Percentiles rank a stretch among this genome's conserved stretches.
phyloP scores from a whole-genome alignment of 2,329 filamentous ascomycete species.

The Aspergillus arachidicola region DNA sequence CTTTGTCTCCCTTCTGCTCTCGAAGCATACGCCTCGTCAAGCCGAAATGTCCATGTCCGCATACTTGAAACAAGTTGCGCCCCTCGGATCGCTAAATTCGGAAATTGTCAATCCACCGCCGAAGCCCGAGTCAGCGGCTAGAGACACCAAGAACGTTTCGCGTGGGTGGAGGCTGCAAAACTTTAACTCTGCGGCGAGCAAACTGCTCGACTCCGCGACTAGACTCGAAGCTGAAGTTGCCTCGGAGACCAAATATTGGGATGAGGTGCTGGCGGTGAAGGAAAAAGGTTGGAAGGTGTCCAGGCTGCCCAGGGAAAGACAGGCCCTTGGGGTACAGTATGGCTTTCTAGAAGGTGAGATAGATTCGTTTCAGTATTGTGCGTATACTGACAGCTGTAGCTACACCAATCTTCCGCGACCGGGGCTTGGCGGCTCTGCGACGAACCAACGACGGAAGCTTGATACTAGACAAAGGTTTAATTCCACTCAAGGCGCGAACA shows the following conservation, averaged over 20 bases:
- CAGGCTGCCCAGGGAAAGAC: constrained; percentile 70
- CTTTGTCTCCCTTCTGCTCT: constrained; percentile 78
- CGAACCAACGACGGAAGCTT: constrained; percentile 75
- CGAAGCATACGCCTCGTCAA: constrained; percentile 75
- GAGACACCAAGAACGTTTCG: constrained; percentile 57
- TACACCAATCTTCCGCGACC: constrained; percentile 61
- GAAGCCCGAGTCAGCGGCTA: constrained; percentile 56
- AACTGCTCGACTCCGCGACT: constrained; percentile 70
- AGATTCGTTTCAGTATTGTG: too few species aligned
- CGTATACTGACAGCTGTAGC: constrained; percentile 40
- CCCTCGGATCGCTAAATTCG: constrained; percentile 72
- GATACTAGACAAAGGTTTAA: constrained; percentile 66
- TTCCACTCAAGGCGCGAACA: constrained; percentile 56
- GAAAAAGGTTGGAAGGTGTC: constrained; percentile 86
- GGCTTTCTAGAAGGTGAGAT: constrained; percentile 75
- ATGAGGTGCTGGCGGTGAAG: constrained; percentile 77
- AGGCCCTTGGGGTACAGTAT: constrained; percentile 81
- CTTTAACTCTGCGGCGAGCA: constrained; percentile 73
- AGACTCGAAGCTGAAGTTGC: constrained; percentile 76
- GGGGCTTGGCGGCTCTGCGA: constrained; percentile 78
- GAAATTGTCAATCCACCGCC: constrained; percentile 66
- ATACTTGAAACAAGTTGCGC: constrained; percentile 69
- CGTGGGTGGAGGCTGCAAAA: constrained; percentile 78
- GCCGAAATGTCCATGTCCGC: constrained; percentile 71
- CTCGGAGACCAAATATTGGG: constrained; percentile 85